A percentile compares a stretch with the other conserved stretches of the same genome.
Evolutionary conservation across 495 filamentous ascomycete genomes (phyloP).

Genomic region (Hamigera avellanea): DNA sequence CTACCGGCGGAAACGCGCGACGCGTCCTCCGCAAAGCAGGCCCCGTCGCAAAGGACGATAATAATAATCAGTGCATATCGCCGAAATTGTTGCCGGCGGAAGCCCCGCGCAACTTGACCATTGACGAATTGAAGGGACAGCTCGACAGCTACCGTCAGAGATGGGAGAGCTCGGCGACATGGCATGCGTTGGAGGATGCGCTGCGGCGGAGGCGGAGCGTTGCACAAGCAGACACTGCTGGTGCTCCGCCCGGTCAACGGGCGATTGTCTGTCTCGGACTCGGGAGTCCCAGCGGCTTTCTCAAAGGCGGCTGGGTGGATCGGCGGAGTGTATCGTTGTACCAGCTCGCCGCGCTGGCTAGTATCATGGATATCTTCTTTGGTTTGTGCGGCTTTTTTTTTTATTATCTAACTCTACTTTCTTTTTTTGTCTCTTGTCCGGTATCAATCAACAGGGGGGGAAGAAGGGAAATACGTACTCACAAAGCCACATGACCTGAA

Average conservation of each 20-base stretch:
- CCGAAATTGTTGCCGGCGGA: conserved; percentile 13
- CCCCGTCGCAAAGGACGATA: background rate
- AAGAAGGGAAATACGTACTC: too few relatives aligned
- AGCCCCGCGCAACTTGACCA: conserved; percentile 22
- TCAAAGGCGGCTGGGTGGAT: conserved; percentile 36
- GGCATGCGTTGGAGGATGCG: conserved; percentile 8
- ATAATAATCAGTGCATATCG: background rate
- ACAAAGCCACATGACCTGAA: too few relatives aligned
- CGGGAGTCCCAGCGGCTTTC: conserved; percentile 38
- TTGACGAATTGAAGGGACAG: conserved; percentile 25
- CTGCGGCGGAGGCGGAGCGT: conserved; percentile 2
- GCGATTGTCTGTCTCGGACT: conserved; percentile 41
- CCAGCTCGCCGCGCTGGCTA: conserved; percentile 51
- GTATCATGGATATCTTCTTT: conserved; percentile 31
- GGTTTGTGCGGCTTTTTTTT: background rate
- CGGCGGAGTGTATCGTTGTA: conserved; percentile 31
- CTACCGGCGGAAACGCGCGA: conserved; percentile 18
- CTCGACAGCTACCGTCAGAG: conserved; percentile 12
- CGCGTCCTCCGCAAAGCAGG: conserved; percentile 1
- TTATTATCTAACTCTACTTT: too few relatives aligned
- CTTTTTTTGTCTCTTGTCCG: too few relatives aligned
- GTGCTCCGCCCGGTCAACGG: background rate
- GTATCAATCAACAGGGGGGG: too few relatives aligned
- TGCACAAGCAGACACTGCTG: background rate
- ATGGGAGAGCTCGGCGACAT: conserved; percentile 22